These are phyloP conservation scores for Emericellopsis terricola DNA, from an alignment of 495 filamentous ascomycete species.

Conservation along the genomic window DNA sequence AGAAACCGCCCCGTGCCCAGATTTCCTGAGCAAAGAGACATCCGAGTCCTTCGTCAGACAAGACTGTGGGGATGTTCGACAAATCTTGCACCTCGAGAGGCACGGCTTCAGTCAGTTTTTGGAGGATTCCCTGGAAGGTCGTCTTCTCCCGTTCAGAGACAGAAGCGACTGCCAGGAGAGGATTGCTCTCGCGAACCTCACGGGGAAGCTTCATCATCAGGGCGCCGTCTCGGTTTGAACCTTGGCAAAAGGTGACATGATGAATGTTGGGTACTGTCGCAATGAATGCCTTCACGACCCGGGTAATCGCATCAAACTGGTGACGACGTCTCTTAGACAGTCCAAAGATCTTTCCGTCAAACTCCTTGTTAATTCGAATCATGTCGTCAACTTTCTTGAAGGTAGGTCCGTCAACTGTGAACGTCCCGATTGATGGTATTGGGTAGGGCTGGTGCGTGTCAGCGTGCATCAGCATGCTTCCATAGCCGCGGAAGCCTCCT, in stretches of 20 bases:
- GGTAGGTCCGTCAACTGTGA: slow-evolving; percentile 37
- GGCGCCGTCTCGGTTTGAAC: slow-evolving; percentile 69
- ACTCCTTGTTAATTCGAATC: slow-evolving; percentile 32
- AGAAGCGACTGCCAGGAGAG: slow-evolving; percentile 35
- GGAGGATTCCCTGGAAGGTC: slow-evolving; percentile 27
- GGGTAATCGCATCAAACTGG: slow-evolving; percentile 71
- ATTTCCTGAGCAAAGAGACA: slow-evolving; percentile 21
- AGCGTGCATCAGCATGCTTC: slow-evolving; percentile 61
- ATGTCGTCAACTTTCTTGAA: slow-evolving; percentile 46
- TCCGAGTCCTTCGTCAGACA: slow-evolving; percentile 18
- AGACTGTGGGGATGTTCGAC: slow-evolving; percentile 26
- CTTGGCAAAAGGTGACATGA: slow-evolving; percentile 66
- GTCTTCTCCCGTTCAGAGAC: slow-evolving; percentile 17
- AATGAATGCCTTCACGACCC: slow-evolving; percentile 55
- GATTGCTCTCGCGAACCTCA: slow-evolving; percentile 40
- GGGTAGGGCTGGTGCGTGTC: slow-evolving; percentile 58
- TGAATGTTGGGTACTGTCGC: slow-evolving; percentile 51
- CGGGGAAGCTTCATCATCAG: slow-evolving; percentile 47
- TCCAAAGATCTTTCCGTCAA: slow-evolving; percentile 49
- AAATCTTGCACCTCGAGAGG: slow-evolving; percentile 29
- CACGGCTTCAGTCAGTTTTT: slow-evolving; percentile 33
- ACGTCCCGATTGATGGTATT: slow-evolving; percentile 71
- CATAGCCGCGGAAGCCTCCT: slow-evolving; percentile 82
- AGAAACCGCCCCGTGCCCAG: slow-evolving; percentile 26
- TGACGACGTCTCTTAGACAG: slow-evolving; percentile 63